These are phyloP conservation scores for Plenodomus lindquistii DNA, from an alignment of 2,329 filamentous ascomycete species.

Conservation along the genomic window DNA sequence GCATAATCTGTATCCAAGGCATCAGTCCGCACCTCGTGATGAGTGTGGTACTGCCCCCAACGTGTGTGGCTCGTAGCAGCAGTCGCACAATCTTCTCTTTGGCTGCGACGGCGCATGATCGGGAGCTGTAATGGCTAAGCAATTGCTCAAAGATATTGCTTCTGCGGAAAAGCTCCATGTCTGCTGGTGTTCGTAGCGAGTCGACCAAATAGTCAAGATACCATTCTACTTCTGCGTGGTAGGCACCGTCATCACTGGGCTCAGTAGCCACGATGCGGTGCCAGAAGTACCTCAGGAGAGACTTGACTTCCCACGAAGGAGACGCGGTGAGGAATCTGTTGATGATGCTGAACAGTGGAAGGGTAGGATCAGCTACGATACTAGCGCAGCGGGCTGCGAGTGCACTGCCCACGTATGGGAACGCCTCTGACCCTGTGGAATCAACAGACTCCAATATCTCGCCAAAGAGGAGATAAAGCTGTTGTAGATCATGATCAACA, in stretches of 20 bases:
- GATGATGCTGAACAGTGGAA: constrained; percentile 82
- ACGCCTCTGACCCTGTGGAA: constrained; percentile 39
- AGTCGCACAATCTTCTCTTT: constrained; percentile 65
- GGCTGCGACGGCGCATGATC: constrained; percentile 63
- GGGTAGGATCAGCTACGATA: constrained; percentile 75
- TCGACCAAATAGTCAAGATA: constrained; percentile 72
- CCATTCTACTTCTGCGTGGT: constrained; percentile 72
- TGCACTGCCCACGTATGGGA: constrained; percentile 75
- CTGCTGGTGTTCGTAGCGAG: constrained; percentile 62
- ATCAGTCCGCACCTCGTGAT: constrained; percentile 75
- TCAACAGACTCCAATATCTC: constrained; percentile 75
- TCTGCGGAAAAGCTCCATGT: constrained; percentile 65
- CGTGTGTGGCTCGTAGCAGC: constrained; percentile 69
- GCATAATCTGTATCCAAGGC: constrained; percentile 71
- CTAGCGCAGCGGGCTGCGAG: constrained; percentile 73
- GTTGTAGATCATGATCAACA: constrained; percentile 67
- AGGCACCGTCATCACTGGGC: constrained; percentile 74
- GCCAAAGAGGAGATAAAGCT: constrained; percentile 77
- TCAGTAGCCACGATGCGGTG: constrained; percentile 74
- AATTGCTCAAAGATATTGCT: constrained; percentile 74
- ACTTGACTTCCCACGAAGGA: constrained; percentile 70
- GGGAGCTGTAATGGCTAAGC: constrained; percentile 69
- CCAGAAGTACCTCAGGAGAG: constrained; percentile 62
- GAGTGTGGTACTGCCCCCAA: constrained; percentile 77
- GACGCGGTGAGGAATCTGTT: constrained; percentile 80